Evolutionary conservation across 75 land plant species (phyloP), one percentile per base, ranked within the genome.

Genomic region (Cunninghamia lanceolata): DNA sequence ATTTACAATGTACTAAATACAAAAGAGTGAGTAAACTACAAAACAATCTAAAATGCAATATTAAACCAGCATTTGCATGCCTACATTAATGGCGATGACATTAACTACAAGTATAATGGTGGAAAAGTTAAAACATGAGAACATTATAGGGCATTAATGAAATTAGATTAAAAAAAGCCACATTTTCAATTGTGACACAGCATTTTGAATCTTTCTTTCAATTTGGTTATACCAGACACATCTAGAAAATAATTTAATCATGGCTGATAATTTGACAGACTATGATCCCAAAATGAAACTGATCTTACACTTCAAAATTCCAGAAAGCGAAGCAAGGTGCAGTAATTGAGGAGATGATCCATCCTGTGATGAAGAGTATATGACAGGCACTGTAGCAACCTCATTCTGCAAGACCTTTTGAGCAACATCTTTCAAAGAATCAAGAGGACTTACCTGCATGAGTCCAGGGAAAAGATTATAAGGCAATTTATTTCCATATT

Each of bases 271-370:
- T 83, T 52, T 46, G 35, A 76, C 35, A 70, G 35, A 43, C 46
- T 3, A n/a, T 2, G 32, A 73, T 43, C 46, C 15, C 45, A 71
- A 54, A 87, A 36, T 35, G 63, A 43, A 30, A 0, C 19, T 53
- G 59, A 53, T 28, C 94, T 87, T 90, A 98, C 99, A 95, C 89
- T 93, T 96, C 35, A 98, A 71, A 34, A 98, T 91, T 86, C 92
- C 99, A 85, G 99, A 98, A 75, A 98, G 99, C 40, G 99, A 95
- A 35, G 99, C 99, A 82, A 98, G 91, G 89, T 95, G 99, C 81
- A 98, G 86, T 36, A 98, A 87, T 85, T 96, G 95, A 2, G 97
- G 96, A 85, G 87, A 96, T 45, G 94, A 93, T 21, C 93, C 94
- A 89, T 95, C 97, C 39, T 92, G 89, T 68, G 93, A 86, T 85